These are phyloP conservation scores for Bimuria novae-zelandiae DNA, from an alignment of 2,329 filamentous ascomycete genomes.

Conservation along the genomic window DNA sequence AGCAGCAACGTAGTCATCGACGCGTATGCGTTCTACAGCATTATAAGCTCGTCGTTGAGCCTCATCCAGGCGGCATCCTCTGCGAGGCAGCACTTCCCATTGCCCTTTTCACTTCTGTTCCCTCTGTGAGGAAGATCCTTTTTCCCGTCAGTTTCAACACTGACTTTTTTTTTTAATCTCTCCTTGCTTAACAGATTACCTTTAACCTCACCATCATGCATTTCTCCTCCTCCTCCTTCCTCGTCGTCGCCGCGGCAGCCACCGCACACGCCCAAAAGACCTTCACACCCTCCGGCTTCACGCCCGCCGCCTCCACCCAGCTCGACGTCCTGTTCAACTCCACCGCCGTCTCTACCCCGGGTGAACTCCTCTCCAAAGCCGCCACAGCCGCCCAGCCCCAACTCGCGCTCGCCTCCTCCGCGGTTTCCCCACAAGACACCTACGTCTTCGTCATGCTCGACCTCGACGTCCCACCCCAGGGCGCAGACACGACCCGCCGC, in stretches of 20 bases:
- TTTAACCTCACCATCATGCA: constrained; percentile 22
- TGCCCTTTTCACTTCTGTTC: constrained; percentile 7
- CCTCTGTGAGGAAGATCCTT: constrained; percentile 7
- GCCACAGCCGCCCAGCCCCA: constrained; percentile 33
- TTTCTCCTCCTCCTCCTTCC: constrained; percentile 27
- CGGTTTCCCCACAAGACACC: constrained; percentile 22
- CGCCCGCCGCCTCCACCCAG: constrained; percentile 30
- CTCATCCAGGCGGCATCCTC: constrained; percentile 4
- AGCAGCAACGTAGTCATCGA: constrained; percentile 20
- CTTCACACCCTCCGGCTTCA: constrained; percentile 34
- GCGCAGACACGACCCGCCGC: constrained; percentile 31
- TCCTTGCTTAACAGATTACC: background rate
- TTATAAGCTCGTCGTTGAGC: constrained; percentile 18
- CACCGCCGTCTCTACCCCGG: constrained; percentile 34
- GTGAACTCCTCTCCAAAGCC: constrained; percentile 34
- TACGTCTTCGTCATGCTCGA: constrained; percentile 46
- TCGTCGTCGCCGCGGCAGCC: constrained; percentile 25
- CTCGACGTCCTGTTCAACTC: constrained; percentile 40
- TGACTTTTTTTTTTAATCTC: background rate
- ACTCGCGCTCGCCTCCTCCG: constrained; percentile 28
- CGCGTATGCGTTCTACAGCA: constrained; percentile 25
- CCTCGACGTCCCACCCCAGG: constrained; percentile 37
- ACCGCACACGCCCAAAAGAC: constrained; percentile 39
- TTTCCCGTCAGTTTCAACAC: background rate
- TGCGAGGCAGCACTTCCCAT: constrained; percentile 13